Base-by-base conservation (phyloP, 495 filamentous ascomycete genomes). In the Cudoniella acicularis region DNA sequence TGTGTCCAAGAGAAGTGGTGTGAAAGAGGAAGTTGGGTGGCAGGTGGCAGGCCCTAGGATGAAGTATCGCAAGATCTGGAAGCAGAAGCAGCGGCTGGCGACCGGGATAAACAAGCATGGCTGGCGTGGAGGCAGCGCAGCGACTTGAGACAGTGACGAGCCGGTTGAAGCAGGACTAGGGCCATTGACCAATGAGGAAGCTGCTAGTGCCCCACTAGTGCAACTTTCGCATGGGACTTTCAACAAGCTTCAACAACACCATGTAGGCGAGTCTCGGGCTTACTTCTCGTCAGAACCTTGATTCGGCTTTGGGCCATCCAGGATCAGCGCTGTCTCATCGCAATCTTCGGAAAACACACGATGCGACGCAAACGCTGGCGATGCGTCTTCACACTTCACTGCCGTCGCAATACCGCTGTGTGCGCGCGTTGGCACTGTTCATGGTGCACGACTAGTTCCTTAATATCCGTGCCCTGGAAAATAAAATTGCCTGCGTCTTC, bases 391-490 rank as follows among this genome's bases (percentile, higher is more conserved):
- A n/a, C n/a, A n/a, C n/a, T n/a, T n/a, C n/a, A n/a, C n/a, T n/a
- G n/a, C n/a, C n/a, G n/a, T n/a, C n/a, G n/a, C n/a, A n/a, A n/a
- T n/a, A n/a, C n/a, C n/a, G n/a, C n/a, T n/a, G n/a, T n/a, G n/a
- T n/a, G 13, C 30, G 30, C 30, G 30, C 6, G 30, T 6, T 13
- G 13, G 6, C 13, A 36, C 30, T 36, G 6, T 36, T 6, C 30
- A 13, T 36, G 30, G 4, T 13, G 30, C 30, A 36, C 6, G 4
- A 13, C 13, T 36, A 6, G 6, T 36, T 36, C 30, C 30, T 36
- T 36, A 36, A 36, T 49, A 49, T 49, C 47, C 47, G 47, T 49
- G 47, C 47, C 47, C 47, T 49, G 47, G 47, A 20, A 22, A 49
- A 49, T 10, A 22, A 49, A 49, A 49, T 49, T 49, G 47, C 2